Base-by-base conservation (phyloP, 352 stramenopile species). In the Aphanomyces cochlioides region DNA sequence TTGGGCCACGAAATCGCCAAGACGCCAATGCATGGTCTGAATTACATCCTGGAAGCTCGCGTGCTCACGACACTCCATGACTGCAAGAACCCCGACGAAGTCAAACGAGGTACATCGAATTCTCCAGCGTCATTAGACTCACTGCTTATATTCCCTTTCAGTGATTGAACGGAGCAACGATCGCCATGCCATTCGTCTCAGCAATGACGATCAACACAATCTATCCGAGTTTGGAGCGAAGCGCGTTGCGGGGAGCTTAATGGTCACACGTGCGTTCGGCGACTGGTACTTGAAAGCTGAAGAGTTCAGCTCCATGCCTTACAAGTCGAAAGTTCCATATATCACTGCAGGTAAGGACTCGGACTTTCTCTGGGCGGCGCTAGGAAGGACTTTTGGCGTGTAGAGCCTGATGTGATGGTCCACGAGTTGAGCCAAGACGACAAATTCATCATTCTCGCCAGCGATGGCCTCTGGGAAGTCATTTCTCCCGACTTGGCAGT, bases 261-360 rank as follows among this genome's bases (percentile, higher is more conserved):
- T 90, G 0, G 92, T 98, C 36, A 98, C 93, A 5, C 81, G 91
- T 65, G 93, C 93, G 1, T 87, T 98, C 47, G 93, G 93, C 15
- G 93, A 98, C 73, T 96, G 95, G 19, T 98, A 98, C 54, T 78
- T 98, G 8, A 98, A 98, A 72, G 96, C 84, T 50, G 88, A 92
- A 70, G 79, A 92, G 28, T 74, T 98, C n/a, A 96, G 87, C 53
- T 94, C 91, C 12, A 80, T 87, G 61, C 93, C 90, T 6, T 98
- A 97, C 74, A 97, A 98, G 79, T 79, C 81, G 72, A 93, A 93
- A 48, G 75, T 93, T 3, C 85, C 83, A 5, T 93, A 91, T 43
- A 90, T 93, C 41, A 92, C 81, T 5, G 84, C 78, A 0, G 54
- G 54, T 61, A 58, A 17, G 15, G 19, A 19, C 45, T 53, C 13